Evolutionary conservation across 2,329 filamentous ascomycete species (phyloP).

Genomic region (Dactylellina sp.): DNA sequence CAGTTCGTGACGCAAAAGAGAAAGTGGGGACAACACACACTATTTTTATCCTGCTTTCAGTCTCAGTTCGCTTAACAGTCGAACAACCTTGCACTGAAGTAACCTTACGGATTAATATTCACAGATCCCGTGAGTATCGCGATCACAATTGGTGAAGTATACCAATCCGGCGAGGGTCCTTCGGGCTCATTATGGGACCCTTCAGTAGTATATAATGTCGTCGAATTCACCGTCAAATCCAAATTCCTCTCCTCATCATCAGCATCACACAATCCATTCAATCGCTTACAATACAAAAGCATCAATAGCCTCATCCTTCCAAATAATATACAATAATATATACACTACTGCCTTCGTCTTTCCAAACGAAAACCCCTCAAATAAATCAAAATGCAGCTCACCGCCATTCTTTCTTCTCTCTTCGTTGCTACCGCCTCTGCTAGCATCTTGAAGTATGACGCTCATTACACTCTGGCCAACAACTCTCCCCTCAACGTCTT

Average conservation of each 20-base stretch:
- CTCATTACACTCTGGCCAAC: slow-evolving; percentile 10
- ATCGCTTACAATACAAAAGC: not conserved
- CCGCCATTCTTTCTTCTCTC: slow-evolving; percentile 20
- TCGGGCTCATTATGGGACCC: not conserved
- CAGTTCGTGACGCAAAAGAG: slow-evolving; percentile 44
- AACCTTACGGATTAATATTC: slow-evolving; percentile 48
- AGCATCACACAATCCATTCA: slow-evolving; percentile 23
- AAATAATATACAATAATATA: slow-evolving; percentile 23
- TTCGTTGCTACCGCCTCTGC: slow-evolving; percentile 30
- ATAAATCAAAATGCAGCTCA: slow-evolving; percentile 48
- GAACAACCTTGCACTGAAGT: slow-evolving; percentile 33
- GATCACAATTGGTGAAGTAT: slow-evolving; percentile 20
- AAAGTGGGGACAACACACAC: slow-evolving; percentile 25
- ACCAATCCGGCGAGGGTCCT: not conserved
- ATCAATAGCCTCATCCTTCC: slow-evolving; percentile 31
- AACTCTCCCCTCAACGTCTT: slow-evolving; percentile 22
- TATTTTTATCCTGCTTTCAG: slow-evolving; percentile 42
- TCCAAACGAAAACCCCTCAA: slow-evolving; percentile 15
- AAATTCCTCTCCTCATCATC: slow-evolving; percentile 14
- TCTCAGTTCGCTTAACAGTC: slow-evolving; percentile 6
- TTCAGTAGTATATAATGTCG: slow-evolving; percentile 45
- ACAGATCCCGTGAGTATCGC: slow-evolving; percentile 34
- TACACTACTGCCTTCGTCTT: slow-evolving; percentile 17
- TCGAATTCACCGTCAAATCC: slow-evolving; percentile 11
- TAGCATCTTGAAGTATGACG: slow-evolving; percentile 30